These are phyloP conservation scores for Sugiyamaella qingdaonensis DNA, from an alignment of 805 yeast genomes.

Conservation along the genomic window DNA sequence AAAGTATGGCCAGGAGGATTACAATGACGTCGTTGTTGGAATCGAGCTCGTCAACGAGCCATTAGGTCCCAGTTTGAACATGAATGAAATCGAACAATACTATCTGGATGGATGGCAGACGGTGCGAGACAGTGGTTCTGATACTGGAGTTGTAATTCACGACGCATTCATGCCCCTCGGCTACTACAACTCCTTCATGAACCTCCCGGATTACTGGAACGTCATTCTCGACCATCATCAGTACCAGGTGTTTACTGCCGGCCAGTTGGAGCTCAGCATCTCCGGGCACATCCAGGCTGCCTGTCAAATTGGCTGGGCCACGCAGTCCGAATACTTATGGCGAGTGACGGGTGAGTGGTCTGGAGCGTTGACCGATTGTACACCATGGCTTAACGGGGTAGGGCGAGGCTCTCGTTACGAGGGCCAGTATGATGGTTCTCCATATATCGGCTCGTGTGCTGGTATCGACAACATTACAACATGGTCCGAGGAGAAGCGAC, in stretches of 20 bases:
- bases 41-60: slow-evolving; percentile 90
- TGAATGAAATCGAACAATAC: slow-evolving; percentile 55
- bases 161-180: slow-evolving; percentile 69
- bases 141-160: slow-evolving; percentile 63
- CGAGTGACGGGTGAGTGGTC: slow-evolving; percentile 83
- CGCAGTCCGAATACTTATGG: slow-evolving; percentile 60
- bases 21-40: slow-evolving; percentile 71
- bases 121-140: slow-evolving; percentile 50
- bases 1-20: slow-evolving; percentile 60
- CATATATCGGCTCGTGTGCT: slow-evolving; percentile 60
- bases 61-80: slow-evolving; percentile 62
- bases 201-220: slow-evolving; percentile 47
- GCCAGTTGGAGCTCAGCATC: slow-evolving; percentile 53
- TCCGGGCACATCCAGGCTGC: slow-evolving; percentile 59
- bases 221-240: slow-evolving; percentile 85
- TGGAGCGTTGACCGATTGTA: slow-evolving; percentile 90
- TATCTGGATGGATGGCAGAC: slow-evolving; percentile 59
- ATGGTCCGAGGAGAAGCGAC: slow-evolving; percentile 59
- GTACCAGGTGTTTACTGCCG: slow-evolving; percentile 75
- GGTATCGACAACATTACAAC: slow-evolving; percentile 41
- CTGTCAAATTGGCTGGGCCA: slow-evolving; percentile 47
- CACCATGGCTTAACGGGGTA: slow-evolving; percentile 84
- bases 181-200: slow-evolving; percentile 60
- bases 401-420: slow-evolving; percentile 79
- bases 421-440: slow-evolving; percentile 45